Evolutionary conservation across 1,139 yeast genomes (phyloP).

Genomic region (Pichia sp.): DNA sequence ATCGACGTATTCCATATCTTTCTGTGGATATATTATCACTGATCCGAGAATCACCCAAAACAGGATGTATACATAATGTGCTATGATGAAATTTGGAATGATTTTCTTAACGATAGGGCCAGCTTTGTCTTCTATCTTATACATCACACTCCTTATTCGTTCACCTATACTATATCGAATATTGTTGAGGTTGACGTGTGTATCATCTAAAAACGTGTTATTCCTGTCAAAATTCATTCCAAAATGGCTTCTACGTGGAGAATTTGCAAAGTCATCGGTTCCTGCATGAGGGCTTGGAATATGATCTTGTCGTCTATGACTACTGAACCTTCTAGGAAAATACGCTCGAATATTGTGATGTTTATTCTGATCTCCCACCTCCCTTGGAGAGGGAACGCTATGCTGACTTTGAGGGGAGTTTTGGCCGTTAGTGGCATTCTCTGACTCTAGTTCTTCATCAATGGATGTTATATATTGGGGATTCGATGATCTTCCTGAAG

Average conservation of each 20-base stretch:
- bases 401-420: not conserved
- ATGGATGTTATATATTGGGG: not conserved
- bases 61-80: slow-evolving; percentile 67
- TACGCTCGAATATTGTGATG: not conserved
- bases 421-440: not conserved
- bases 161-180: slow-evolving; percentile 23
- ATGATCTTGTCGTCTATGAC: not conserved
- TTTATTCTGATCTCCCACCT: not conserved
- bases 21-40: slow-evolving; percentile 69
- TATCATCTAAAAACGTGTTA: slow-evolving; percentile 12
- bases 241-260: not conserved
- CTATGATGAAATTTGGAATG: slow-evolving; percentile 72
- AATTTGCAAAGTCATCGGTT: not conserved
- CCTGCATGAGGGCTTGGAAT: not conserved
- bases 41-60: slow-evolving; percentile 58
- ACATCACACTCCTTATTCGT: slow-evolving; percentile 27
- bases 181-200: slow-evolving; percentile 13
- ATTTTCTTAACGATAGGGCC: slow-evolving; percentile 50
- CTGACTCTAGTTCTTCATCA: not conserved
- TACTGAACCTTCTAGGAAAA: not conserved
- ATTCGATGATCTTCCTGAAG: not conserved
- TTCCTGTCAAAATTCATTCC: slow-evolving; percentile 5
- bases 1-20: slow-evolving; percentile 67
- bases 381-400: not conserved
- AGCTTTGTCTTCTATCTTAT: slow-evolving; percentile 28